These are phyloP conservation scores for Arthroderma uncinatum DNA, from an alignment of 2,329 filamentous ascomycete genomes.

Conservation along the genomic window DNA sequence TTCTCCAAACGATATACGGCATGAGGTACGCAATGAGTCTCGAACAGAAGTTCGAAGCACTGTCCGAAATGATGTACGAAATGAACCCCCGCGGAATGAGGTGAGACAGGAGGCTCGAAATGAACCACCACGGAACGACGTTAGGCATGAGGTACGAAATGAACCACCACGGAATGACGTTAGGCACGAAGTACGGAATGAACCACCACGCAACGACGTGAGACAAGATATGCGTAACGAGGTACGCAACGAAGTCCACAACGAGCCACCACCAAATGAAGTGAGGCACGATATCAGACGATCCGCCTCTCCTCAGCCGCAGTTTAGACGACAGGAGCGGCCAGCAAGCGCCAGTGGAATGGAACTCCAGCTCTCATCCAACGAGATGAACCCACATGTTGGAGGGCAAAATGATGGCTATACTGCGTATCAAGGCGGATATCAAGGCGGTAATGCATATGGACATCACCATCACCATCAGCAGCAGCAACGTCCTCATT, in stretches of 20 bases:
- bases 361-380: slow-evolving; percentile 55
- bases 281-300: slow-evolving; percentile 22
- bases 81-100: not conserved
- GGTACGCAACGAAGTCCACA: not conserved
- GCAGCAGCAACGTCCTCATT: slow-evolving; percentile 42
- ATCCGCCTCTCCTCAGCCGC: slow-evolving; percentile 43
- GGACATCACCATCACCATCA: slow-evolving; percentile 21
- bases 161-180: not conserved
- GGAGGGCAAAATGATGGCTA: slow-evolving; percentile 25
- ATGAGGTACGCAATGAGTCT: slow-evolving; percentile 2
- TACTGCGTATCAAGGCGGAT: slow-evolving; percentile 18
- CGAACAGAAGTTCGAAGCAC: not conserved
- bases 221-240: not conserved
- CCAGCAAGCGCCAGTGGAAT: slow-evolving; percentile 45
- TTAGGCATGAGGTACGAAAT: not conserved
- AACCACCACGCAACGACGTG: not conserved
- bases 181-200: not conserved
- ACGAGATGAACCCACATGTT: slow-evolving; percentile 47
- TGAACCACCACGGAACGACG: not conserved
- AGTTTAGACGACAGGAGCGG: slow-evolving; percentile 40
- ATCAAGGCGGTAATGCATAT: not conserved
- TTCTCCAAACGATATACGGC: slow-evolving; percentile 25
- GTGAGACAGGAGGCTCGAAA: not conserved
- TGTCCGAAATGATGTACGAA: not conserved
- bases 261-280: not conserved